Base-by-base conservation (phyloP, 2,329 filamentous ascomycete genomes). In the Colletotrichum truncatum region DNA sequence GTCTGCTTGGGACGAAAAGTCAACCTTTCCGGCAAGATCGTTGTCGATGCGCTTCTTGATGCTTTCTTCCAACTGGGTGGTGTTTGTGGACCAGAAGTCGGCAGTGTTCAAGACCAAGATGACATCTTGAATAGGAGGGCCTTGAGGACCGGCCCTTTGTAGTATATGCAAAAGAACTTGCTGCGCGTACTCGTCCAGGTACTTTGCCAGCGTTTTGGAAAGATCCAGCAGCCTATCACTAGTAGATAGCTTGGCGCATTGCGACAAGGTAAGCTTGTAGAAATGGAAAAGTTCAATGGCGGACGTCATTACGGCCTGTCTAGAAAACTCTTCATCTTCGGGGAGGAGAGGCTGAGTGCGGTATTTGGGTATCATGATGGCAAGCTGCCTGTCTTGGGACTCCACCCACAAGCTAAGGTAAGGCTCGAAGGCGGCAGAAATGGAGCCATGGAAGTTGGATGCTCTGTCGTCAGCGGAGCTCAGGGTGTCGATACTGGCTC, bases 361-460 rank as follows among this genome's bases (percentile, higher is more conserved):
- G 78, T 98, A 98, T 75, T 89, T 93, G 0, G 94, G 94, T 68
- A 99, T 93, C 79, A 98, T 89, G 7, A 84, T 79, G 6, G 93
- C 91, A 63, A 98, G 84, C 72, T 97, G 91, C 77, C 90, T 95
- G 78, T 98, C 95, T 77, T 98, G 96, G 9, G 93, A 95, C 66
- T 98, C 95, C 2, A 99, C 94, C 96, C 96, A 99, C 4, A 99
- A 82, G 75, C 93, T 97, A 69, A 99, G 85, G 76, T 98, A 99
- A 1, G 96, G 96, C 78, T 98, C 96, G 73, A 99, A 99, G 1
- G 96, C 96, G 67, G 97, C 93, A 0, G 96, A 98, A 66, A 99
- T 97, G 4, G 93, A 91, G 60, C 97, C 93, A 59, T 93, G 91
- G 76, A 98, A 98, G 59, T 88, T 90, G 18, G 92, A 89, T 0